Base-by-base conservation (phyloP, 495 filamentous ascomycete genomes). In the Aspergillus mulundensis region DNA sequence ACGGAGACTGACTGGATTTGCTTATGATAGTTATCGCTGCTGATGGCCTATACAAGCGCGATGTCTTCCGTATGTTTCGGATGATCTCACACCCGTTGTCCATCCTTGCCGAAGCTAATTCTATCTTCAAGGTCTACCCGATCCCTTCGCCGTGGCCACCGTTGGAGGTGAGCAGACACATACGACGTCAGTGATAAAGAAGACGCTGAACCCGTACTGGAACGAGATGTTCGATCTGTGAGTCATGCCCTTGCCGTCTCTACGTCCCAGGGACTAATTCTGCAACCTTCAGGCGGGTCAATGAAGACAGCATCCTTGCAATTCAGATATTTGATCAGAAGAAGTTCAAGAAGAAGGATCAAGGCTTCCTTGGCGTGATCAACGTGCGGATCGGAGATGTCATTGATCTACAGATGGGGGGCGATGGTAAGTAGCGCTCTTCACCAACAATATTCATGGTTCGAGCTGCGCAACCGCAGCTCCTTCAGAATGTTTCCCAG, bases 281-380 rank as follows among this genome's bases (percentile, higher is more conserved):
- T n/a, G 30, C 25, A 4, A 32, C 40, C 8, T 21, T 50, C 68
- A 97, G 92, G 75, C 79, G 79, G 70, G 93, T 87, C 53, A 89
- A 84, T 46, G 94, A 97, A 65, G 91, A 96, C 61, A 96, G 91
- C 66, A 97, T 97, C 61, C 82, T 98, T 19, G 92, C 93, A 18
- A 91, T 98, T 40, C 94, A 98, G 69, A 96, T 98, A 44, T 98
- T 98, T 65, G 94, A 98, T 69, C 94, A 98, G 71, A 97, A 97
- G 79, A 98, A 98, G 72, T 98, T 97, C 78, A 98, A 98, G 78
- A 98, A 98, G 82, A 98, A 97, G 89, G 94, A 97, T 64, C 94
- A 98, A 69, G 94, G 94, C 1, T 98, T 98, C 63, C 82, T 98
- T 19, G 94, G 94, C 36, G 94, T 98, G 36, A 96, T 98, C 61